A percentile compares a stretch with the other conserved stretches of the same genome.
These are phyloP conservation scores for Tolypocladium paradoxum DNA, from an alignment of 2,329 filamentous ascomycete species.

Conservation along the genomic window DNA sequence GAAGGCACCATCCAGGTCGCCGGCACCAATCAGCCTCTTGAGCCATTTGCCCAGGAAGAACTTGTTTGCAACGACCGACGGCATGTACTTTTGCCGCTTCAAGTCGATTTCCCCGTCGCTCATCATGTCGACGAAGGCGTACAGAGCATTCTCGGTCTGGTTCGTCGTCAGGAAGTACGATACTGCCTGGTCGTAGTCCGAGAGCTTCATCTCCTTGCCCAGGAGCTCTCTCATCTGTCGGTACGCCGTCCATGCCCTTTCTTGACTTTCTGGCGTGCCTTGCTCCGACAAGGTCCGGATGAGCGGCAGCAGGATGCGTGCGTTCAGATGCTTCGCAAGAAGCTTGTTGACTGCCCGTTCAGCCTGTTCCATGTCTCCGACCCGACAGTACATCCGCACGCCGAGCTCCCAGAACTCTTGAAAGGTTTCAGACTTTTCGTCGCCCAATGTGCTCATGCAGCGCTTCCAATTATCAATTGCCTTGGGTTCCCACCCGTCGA, in stretches of 20 bases:
- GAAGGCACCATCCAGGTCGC: conserved; percentile 58
- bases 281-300: conserved; percentile 54
- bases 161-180: conserved; percentile 58
- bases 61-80: conserved; percentile 50
- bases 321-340: conserved; percentile 35
- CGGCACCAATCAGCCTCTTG: conserved; percentile 66
- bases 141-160: conserved; percentile 55
- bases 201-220: conserved; percentile 50
- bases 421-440: conserved; percentile 31
- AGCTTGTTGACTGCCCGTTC: conserved; percentile 44
- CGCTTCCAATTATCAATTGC: conserved; percentile 56
- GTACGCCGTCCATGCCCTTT: conserved; percentile 59
- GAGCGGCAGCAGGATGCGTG: conserved; percentile 54
- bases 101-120: conserved; percentile 44
- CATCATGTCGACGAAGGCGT: conserved; percentile 87
- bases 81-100: conserved; percentile 31
- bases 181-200: conserved; percentile 68
- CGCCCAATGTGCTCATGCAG: conserved; percentile 40
- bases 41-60: conserved; percentile 87
- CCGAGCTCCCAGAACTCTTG: conserved; percentile 54
- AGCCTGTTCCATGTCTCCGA: conserved; percentile 48
- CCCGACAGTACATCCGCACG: conserved; percentile 49
- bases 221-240: conserved; percentile 51
- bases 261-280: conserved; percentile 31
- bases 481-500: conserved; percentile 46